Percentiles rank a stretch among this genome's conserved stretches.
Evolutionary conservation across 2,329 filamentous ascomycete genomes (phyloP).

Genomic region (Colletotrichum trifolii): DNA sequence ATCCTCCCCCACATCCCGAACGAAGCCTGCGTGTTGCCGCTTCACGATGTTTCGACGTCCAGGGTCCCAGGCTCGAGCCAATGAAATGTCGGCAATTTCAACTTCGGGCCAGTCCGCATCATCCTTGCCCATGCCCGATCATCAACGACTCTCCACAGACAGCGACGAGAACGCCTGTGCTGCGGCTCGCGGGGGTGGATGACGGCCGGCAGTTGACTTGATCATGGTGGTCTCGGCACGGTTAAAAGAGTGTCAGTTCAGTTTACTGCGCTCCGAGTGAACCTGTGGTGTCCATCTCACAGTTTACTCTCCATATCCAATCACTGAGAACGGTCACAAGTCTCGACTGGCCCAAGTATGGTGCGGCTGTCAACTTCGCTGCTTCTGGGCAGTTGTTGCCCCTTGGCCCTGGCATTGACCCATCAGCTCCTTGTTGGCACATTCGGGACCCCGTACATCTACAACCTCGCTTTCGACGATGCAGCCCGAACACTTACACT

Average conservation of each 20-base stretch:
- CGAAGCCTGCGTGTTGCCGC: neutral
- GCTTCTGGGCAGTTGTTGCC: neutral
- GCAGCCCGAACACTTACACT: constrained; percentile 9
- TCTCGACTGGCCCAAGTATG: neutral
- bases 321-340: no score
- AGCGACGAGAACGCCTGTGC: constrained; percentile 10
- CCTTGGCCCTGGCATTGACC: neutral
- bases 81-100: neutral
- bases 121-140: constrained; percentile 2
- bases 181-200: neutral
- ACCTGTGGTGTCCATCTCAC: no score
- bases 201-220: neutral
- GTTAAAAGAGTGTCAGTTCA: no score
- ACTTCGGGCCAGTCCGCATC: no score
- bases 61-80: neutral
- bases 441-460: constrained; percentile 11
- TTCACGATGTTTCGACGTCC: neutral
- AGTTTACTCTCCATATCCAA: no score
- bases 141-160: constrained; percentile 10
- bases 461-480: constrained; percentile 15
- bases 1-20: no score
- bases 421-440: constrained; percentile 12
- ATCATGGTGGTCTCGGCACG: no score
- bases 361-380: neutral
- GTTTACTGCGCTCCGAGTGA: no score